Evolutionary conservation across 2,329 filamentous ascomycete species (phyloP).

Genomic region (Exophiala calicioides): DNA sequence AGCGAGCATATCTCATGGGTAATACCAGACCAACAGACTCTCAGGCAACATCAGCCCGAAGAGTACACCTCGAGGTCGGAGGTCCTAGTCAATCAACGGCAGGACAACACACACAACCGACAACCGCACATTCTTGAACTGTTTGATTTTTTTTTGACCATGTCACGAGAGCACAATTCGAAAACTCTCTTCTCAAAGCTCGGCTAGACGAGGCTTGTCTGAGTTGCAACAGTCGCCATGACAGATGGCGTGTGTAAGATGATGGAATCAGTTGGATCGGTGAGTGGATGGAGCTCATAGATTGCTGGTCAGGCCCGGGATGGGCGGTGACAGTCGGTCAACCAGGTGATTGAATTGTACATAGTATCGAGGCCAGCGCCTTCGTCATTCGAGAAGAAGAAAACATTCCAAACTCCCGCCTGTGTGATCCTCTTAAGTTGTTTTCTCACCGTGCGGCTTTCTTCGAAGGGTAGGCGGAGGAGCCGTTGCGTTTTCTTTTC

Average conservation of each 20-base stretch:
- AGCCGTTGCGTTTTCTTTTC: conserved; percentile 37
- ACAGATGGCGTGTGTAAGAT: conserved; percentile 19
- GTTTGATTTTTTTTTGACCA: conserved; percentile 15
- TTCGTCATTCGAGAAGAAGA: conserved; percentile 15
- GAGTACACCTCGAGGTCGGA: conserved; percentile 21
- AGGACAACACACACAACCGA: conserved; percentile 15
- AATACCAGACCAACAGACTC: conserved; percentile 22
- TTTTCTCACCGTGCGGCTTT: conserved; percentile 19
- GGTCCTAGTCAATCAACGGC: conserved; percentile 25
- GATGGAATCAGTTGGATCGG: conserved; percentile 9
- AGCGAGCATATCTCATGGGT: conserved; percentile 51
- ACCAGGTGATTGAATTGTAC: conserved; percentile 20
- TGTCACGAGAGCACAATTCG: conserved; percentile 29
- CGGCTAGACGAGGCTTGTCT: conserved; percentile 9
- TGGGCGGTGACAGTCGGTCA: conserved; percentile 1
- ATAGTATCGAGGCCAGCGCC: conserved; percentile 29
- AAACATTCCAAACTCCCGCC: conserved; percentile 11
- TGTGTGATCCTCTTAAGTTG: conserved; percentile 5
- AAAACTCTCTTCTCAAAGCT: conserved; percentile 24
- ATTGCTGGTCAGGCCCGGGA: no score
- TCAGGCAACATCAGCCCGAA: conserved; percentile 28
- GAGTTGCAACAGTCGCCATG: conserved; percentile 6
- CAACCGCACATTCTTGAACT: conserved; percentile 24
- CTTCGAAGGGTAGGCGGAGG: conserved; percentile 24
- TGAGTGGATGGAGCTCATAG: conserved; percentile 10